Percentiles rank a stretch among this genome's conserved stretches.
These are phyloP conservation scores for Eimeria falciformis DNA, from an alignment of 169 alveolate genomes.

Conservation along the genomic window DNA sequence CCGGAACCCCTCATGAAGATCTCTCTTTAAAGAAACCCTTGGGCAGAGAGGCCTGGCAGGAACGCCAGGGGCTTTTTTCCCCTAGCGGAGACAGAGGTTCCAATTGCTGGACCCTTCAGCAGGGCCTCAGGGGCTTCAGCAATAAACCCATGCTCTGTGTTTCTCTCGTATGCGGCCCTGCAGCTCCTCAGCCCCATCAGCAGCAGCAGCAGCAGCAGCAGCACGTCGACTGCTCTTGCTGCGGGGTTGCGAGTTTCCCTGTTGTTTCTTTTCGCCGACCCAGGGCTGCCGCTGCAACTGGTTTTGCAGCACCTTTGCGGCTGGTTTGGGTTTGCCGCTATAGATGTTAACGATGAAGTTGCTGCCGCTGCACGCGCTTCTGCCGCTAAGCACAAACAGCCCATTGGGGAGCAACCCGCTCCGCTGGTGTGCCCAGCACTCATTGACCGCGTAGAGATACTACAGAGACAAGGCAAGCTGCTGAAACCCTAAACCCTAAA, in stretches of 20 bases:
- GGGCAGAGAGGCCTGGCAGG: too few relatives aligned
- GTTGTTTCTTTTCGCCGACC: slow-evolving; percentile 55
- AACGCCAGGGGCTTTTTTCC: too few relatives aligned
- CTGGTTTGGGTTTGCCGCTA: slow-evolving; percentile 42
- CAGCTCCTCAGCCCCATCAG: slow-evolving; percentile 16
- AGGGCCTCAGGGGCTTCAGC: too few relatives aligned
- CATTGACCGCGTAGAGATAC: slow-evolving; percentile 24
- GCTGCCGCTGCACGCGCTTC: slow-evolving; percentile 15
- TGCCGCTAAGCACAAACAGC: not conserved
- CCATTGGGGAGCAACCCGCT: slow-evolving; percentile 6
- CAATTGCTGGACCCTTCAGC: too few relatives aligned
- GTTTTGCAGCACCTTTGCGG: slow-evolving; percentile 50
- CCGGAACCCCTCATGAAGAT: too few relatives aligned
- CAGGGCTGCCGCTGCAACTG: slow-evolving; percentile 36
- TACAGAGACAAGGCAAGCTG: slow-evolving; percentile 54
- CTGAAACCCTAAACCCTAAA: slow-evolving; percentile 1
- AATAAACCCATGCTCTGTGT: too few relatives aligned
- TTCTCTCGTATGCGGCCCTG: too few relatives aligned
- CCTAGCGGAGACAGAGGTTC: too few relatives aligned
- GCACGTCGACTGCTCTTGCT: not conserved
- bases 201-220: not conserved
- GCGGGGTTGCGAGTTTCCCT: slow-evolving; percentile 48
- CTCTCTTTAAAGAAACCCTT: too few relatives aligned
- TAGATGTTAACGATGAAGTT: slow-evolving; percentile 3
- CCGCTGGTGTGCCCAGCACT: slow-evolving; percentile 49